Evolutionary conservation across 768 basidiomycete genomes (phyloP), one percentile per base, ranked within the genome.

Genomic region (Rhodosporidiobolus odoratus): DNA sequence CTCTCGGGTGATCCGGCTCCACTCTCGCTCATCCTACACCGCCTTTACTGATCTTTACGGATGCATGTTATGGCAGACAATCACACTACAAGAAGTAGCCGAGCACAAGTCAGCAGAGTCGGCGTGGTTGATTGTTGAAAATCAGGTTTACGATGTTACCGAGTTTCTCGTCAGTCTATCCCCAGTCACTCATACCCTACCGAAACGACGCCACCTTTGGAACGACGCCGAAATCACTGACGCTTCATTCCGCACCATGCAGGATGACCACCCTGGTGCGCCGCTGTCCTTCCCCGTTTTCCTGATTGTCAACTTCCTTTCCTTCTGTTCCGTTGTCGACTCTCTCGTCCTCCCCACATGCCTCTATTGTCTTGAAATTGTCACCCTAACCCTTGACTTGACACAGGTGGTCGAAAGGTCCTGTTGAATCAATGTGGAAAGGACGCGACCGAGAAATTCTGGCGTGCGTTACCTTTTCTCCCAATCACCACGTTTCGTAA

Each of bases 71-170:
- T 43, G 25, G 23, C 71, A 73, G 72, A 47, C 61, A 2, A 41
- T 69, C 37, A 53, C 67, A 19, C 38, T 56, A 0, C 25, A 61
- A 21, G 68, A 74, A 27, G 65, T 74, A 19, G 57, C 45, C 23
- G n/a, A 58, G 25, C 72, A 74, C 62, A 62, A 59, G 30, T 30
- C 52, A 16, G 62, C 68, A 7, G 65, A 74, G n/a, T 50, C 43
- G 15, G 72, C 72, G 16, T 74, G 72, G 72, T 58, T 74, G 45
- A 52, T 74, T 47, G 50, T 74, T 60, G 73, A 74, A n/a, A 57
- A 52, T 1, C 25, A 34, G 12, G 69, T 74, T 10, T 74, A 74
- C 69, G 73, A 74, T 41, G 65, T 74, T 25, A 61, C 62, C 5
- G 67, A 59, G 10, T 66, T 66, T 34, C 43, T 66, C 27, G 50